phyloP scores from a whole-genome alignment of 2,329 filamentous ascomycete species.

The Westerdykella aurantiaca region DNA sequence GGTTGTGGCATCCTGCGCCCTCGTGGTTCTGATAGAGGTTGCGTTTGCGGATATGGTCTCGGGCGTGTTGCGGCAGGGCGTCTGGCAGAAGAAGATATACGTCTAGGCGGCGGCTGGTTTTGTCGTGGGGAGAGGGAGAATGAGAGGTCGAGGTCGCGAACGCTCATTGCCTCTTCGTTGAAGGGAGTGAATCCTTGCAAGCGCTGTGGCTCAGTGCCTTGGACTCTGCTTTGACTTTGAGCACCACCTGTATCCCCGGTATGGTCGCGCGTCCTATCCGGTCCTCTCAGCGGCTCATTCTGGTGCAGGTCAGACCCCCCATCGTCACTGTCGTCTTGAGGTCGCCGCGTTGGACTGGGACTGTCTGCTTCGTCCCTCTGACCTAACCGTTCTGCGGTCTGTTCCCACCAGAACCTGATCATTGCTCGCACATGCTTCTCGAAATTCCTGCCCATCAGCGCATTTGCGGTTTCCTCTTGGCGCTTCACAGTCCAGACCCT shows the following conservation, averaged over 20 bases:
- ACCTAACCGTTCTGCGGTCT: constrained; percentile 30
- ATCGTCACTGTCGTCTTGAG: constrained; percentile 4
- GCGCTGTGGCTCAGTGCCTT: constrained; percentile 23
- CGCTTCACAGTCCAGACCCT: constrained; percentile 51
- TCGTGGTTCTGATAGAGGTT: constrained; percentile 8
- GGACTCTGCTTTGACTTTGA: constrained; percentile 7
- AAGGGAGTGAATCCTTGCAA: constrained; percentile 38
- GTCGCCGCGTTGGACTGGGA: constrained; percentile 15
- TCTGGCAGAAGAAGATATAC: neutral
- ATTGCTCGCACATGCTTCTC: constrained; percentile 52
- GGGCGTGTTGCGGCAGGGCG: constrained; percentile 6
- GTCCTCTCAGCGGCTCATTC: constrained; percentile 3
- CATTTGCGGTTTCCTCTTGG: constrained; percentile 48
- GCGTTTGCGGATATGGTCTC: constrained; percentile 14
- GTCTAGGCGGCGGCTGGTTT: constrained; percentile 2
- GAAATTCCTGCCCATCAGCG: constrained; percentile 48
- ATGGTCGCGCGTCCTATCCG: neutral
- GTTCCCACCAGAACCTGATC: constrained; percentile 51
- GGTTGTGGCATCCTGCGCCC: constrained; percentile 1
- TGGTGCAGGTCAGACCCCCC: constrained; percentile 8
- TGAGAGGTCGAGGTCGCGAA: constrained; percentile 25
- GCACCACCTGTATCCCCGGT: constrained; percentile 1
- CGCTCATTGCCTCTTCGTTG: constrained; percentile 27
- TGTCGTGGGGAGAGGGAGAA: constrained; percentile 25
- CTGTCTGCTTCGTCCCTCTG: constrained; percentile 9